Evolutionary conservation across 208 protist genomes (phyloP).

Genomic region (Crithidia thermophila): DNA sequence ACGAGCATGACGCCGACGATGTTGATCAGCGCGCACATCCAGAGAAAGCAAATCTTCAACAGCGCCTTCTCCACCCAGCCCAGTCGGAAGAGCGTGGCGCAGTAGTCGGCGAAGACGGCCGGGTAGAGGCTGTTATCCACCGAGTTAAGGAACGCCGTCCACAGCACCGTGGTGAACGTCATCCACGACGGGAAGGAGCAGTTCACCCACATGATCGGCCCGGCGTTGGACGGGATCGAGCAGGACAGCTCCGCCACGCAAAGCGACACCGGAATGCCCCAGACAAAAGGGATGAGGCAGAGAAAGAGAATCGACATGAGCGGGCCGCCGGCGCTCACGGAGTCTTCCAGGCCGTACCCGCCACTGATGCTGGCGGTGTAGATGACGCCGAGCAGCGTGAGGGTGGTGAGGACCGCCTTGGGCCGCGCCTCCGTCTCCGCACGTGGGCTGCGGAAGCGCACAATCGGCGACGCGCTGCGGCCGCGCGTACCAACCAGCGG

Average conservation of each 20-base stretch:
- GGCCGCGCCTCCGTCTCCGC: conserved; percentile 38
- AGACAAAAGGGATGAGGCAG: conserved; percentile 84
- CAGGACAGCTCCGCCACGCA: conserved; percentile 90
- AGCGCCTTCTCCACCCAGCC: conserved; percentile 47
- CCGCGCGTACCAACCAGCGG: conserved; percentile 20
- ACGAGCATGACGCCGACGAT: conserved; percentile 78
- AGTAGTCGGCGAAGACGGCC: conserved; percentile 87
- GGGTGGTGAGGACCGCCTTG: conserved; percentile 79
- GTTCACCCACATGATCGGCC: conserved; percentile 93
- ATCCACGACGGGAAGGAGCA: conserved; percentile 83
- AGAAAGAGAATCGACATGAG: conserved; percentile 87
- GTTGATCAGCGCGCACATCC: conserved; percentile 74
- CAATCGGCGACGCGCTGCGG: conserved; percentile 58
- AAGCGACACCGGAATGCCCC: conserved; percentile 86
- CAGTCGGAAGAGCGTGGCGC: conserved; percentile 68
- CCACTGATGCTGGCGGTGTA: conserved; percentile 90
- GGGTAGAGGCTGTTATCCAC: conserved; percentile 92
- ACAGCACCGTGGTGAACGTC: conserved; percentile 84
- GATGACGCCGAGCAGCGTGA: conserved; percentile 90
- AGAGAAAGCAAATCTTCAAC: conserved; percentile 75
- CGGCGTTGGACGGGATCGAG: conserved; percentile 88
- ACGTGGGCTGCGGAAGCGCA: conserved; percentile 74
- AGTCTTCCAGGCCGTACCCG: conserved; percentile 88
- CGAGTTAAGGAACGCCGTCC: conserved; percentile 85
- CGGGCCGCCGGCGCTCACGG: conserved; percentile 84